These are phyloP conservation scores for Boletellus emodensis DNA, from an alignment of 768 basidiomycete genomes.

Conservation along the genomic window DNA sequence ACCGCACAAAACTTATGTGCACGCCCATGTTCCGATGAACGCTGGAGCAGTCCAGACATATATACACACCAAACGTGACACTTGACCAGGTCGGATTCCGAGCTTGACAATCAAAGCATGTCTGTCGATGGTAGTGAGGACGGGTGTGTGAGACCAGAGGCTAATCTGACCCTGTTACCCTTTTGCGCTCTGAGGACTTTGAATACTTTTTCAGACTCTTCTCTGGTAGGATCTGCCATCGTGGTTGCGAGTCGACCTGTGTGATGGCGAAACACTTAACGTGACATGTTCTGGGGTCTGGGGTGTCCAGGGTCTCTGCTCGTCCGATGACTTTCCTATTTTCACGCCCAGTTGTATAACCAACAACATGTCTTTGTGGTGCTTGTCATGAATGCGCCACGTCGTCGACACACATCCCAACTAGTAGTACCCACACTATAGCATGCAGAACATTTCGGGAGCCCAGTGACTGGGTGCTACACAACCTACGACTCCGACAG, in stretches of 20 bases:
- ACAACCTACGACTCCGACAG: too few relatives aligned
- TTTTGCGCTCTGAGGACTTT: slow-evolving; percentile 78
- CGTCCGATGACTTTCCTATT: too few relatives aligned
- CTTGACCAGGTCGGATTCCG: slow-evolving; percentile 98
- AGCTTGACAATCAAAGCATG: slow-evolving; percentile 93
- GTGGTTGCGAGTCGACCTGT: slow-evolving; percentile 8
- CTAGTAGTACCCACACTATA: too few relatives aligned
- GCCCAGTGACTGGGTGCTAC: too few relatives aligned
- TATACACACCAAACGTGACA: slow-evolving; percentile 94
- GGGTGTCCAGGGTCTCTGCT: slow-evolving; percentile 18
- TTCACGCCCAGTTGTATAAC: too few relatives aligned
- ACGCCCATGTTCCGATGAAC: slow-evolving; percentile 96
- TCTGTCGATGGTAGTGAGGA: slow-evolving; percentile 38
- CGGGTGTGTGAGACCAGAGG: not conserved
- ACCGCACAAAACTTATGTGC: slow-evolving; percentile 97
- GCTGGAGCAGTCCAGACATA: slow-evolving; percentile 96
- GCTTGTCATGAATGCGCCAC: too few relatives aligned
- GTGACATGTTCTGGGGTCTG: slow-evolving; percentile 21
- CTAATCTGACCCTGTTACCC: slow-evolving; percentile 69
- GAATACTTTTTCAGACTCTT: slow-evolving; percentile 85
- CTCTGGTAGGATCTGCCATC: slow-evolving; percentile 78
- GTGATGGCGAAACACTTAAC: slow-evolving; percentile 8
- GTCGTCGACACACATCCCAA: too few relatives aligned
- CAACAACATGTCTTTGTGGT: too few relatives aligned
- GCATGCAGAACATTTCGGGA: too few relatives aligned